A percentile compares a stretch with the other conserved stretches of the same genome.
These are phyloP conservation scores for Pestalotiopsis sp. DNA, from an alignment of 2,329 filamentous ascomycete species.

Conservation along the genomic window DNA sequence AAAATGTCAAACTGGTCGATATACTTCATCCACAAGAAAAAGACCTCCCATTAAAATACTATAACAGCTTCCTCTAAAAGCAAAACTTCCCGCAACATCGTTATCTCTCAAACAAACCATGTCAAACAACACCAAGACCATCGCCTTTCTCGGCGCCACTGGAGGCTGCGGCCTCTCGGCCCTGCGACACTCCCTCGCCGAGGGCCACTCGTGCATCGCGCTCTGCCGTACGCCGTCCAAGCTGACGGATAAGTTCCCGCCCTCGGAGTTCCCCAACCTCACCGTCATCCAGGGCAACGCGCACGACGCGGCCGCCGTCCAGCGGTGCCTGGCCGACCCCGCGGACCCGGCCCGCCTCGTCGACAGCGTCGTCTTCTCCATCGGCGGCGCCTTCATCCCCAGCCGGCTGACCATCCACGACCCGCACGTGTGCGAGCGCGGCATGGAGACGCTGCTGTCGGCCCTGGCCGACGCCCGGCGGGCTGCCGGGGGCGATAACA, in stretches of 20 bases:
- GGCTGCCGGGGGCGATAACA: constrained; percentile 18
- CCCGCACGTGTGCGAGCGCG: constrained; percentile 49
- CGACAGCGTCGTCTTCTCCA: constrained; percentile 49
- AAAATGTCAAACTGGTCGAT: no score
- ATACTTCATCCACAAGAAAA: no score
- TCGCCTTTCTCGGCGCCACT: constrained; percentile 58
- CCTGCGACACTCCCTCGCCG: constrained; percentile 47
- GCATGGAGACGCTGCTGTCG: constrained; percentile 44
- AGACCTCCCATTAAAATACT: not conserved
- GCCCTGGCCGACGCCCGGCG: constrained; percentile 37
- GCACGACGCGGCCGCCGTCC: constrained; percentile 41
- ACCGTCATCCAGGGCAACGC: constrained; percentile 51
- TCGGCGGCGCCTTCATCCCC: constrained; percentile 44
- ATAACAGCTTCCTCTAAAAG: not conserved
- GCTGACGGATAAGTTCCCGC: constrained; percentile 41
- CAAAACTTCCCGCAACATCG: not conserved
- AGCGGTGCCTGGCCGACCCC: constrained; percentile 33
- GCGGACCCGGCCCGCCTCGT: constrained; percentile 38
- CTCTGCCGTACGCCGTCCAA: constrained; percentile 54
- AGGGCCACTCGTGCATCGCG: constrained; percentile 49
- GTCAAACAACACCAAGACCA: constrained; percentile 35
- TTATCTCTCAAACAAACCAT: not conserved
- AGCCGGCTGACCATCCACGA: constrained; percentile 44
- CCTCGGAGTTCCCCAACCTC: constrained; percentile 38
- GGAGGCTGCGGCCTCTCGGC: constrained; percentile 51